These are phyloP conservation scores for Trichosporon faecale DNA, from an alignment of 1,284 basidiomycete genomes.

Conservation along the genomic window DNA sequence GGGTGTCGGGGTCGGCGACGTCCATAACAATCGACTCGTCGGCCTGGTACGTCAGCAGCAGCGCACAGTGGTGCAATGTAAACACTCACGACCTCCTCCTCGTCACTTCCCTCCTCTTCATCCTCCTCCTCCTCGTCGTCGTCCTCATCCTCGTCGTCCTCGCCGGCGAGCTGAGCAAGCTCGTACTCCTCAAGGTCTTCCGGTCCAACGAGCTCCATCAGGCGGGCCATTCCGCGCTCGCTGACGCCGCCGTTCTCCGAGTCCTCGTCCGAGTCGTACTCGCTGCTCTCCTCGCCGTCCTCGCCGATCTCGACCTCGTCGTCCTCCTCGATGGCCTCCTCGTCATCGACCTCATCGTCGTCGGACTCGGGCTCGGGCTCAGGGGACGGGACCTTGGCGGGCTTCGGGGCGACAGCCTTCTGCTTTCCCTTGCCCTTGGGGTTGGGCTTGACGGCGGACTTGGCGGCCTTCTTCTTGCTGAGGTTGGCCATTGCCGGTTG, in stretches of 20 bases:
- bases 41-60: conserved; percentile 11
- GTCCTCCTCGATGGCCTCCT: conserved; percentile 19
- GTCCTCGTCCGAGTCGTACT: conserved; percentile 58
- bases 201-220: conserved; percentile 64
- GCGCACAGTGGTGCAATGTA: neutral
- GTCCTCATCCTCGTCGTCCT: conserved; percentile 52
- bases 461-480: conserved; percentile 38
- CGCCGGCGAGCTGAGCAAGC: conserved; percentile 31
- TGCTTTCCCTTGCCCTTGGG: conserved; percentile 28
- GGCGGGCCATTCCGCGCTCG: conserved; percentile 70
- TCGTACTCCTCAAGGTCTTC: conserved; percentile 46
- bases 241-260: conserved; percentile 79
- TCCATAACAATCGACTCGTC: conserved; percentile 52
- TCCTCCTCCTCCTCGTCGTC: conserved; percentile 70
- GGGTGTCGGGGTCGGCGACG: conserved; percentile 52
- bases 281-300: conserved; percentile 34
- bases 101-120: conserved; percentile 57
- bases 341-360: conserved; percentile 15
- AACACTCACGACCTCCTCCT: conserved; percentile 39
- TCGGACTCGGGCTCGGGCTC: conserved; percentile 17
- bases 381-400: conserved; percentile 20
- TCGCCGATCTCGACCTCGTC: conserved; percentile 26
- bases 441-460: conserved; percentile 20
- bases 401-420: conserved; percentile 15
- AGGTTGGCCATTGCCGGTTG: conserved; percentile 34